These are phyloP conservation scores for Dendryphion nanum DNA, from an alignment of 2,329 filamentous ascomycete species.

Conservation along the genomic window DNA sequence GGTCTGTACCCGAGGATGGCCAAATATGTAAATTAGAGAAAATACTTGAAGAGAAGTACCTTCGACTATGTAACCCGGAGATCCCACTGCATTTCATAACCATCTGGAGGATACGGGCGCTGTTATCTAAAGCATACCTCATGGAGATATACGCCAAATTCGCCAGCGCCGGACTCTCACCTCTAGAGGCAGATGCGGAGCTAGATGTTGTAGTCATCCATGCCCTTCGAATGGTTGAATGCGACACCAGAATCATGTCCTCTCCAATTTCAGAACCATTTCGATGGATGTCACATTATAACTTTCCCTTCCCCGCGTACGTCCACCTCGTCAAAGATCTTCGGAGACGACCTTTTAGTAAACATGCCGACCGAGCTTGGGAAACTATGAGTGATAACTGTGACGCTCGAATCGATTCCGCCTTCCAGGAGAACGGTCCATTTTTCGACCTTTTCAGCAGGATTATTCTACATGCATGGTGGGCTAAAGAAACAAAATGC, in stretches of 20 bases:
- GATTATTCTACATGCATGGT: conserved; percentile 63
- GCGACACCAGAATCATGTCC: conserved; percentile 46
- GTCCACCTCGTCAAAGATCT: conserved; percentile 47
- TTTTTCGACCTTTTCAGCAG: conserved; percentile 49
- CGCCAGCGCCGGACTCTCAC: conserved; percentile 5
- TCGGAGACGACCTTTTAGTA: conserved; percentile 33
- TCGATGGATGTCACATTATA: conserved; percentile 42
- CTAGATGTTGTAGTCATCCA: conserved; percentile 27
- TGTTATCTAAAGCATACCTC: conserved; percentile 51
- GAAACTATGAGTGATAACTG: conserved; percentile 48
- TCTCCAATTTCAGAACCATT: conserved; percentile 43
- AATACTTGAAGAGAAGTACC: conserved; percentile 39
- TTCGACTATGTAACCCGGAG: conserved; percentile 25
- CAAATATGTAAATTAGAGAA: conserved; percentile 38
- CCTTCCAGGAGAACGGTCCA: conserved; percentile 12
- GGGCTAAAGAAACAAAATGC: conserved; percentile 42
- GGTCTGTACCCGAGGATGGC: conserved; percentile 12
- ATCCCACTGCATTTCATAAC: conserved; percentile 48
- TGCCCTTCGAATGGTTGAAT: conserved; percentile 44
- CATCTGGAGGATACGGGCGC: conserved; percentile 44
- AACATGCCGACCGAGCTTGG: conserved; percentile 43
- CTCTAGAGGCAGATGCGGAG: conserved; percentile 17
- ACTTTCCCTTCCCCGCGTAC: conserved; percentile 53
- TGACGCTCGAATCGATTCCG: conserved; percentile 30
- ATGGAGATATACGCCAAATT: conserved; percentile 47